Evolutionary conservation across 208 protist species (phyloP).

Genomic region (Crithidia expoeki): DNA sequence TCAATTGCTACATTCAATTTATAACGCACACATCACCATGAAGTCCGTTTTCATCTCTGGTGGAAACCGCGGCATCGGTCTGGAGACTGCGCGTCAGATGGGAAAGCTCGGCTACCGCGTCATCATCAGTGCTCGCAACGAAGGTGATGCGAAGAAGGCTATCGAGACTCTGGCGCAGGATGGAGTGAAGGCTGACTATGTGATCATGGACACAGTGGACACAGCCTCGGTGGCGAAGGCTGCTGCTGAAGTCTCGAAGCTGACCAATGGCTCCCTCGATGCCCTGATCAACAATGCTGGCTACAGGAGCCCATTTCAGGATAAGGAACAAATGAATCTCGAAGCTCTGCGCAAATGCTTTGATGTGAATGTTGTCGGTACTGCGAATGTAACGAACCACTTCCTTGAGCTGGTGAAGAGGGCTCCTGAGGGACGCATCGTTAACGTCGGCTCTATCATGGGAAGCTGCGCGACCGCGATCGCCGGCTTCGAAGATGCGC

Average conservation of each 20-base stretch:
- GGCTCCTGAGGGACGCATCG: conserved; percentile 65
- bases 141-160: conserved; percentile 43
- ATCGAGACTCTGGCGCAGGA: conserved; percentile 37
- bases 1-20: too few species aligned
- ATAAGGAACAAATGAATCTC: conserved; percentile 42
- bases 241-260: conserved; percentile 42
- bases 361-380: conserved; percentile 70
- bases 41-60: conserved; percentile 75
- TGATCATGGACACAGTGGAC: conserved; percentile 52
- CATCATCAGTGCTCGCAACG: conserved; percentile 65
- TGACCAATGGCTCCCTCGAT: conserved; percentile 46
- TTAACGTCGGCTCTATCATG: conserved; percentile 78
- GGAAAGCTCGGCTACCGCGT: conserved; percentile 64
- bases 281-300: conserved; percentile 84
- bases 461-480: conserved; percentile 45
- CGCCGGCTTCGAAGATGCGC: conserved; percentile 13
- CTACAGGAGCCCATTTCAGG: conserved; percentile 14
- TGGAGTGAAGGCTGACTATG: conserved; percentile 37
- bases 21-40: too few species aligned
- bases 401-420: conserved; percentile 66
- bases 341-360: conserved; percentile 40
- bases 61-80: conserved; percentile 83
- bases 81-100: conserved; percentile 65
- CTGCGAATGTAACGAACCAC: conserved; percentile 63
- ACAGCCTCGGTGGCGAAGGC: conserved; percentile 58